Conservation (phyloP, 805 yeast genomes). For the Sungouiozyma intestinalis region DNA sequence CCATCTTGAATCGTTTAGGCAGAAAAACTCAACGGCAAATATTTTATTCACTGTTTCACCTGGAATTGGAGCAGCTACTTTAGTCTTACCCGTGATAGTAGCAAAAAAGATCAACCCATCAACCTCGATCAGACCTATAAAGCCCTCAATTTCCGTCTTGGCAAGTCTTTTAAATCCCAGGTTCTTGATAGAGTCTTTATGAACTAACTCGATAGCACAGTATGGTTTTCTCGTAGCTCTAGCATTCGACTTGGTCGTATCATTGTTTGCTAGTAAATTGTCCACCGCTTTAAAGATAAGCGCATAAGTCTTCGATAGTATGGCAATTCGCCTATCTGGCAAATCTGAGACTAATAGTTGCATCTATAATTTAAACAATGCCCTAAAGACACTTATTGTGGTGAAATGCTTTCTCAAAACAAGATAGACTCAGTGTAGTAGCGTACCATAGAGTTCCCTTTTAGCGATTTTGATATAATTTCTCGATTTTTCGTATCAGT, state of each 20-base stretch:
- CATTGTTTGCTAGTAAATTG: constrained; percentile 3
- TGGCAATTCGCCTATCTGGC: constrained; percentile 26
- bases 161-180: constrained; percentile 35
- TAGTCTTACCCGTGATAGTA: constrained; percentile 62
- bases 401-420: too few relatives aligned
- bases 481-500: neutral
- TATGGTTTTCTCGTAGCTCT: constrained; percentile 19
- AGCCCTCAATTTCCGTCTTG: constrained; percentile 45
- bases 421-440: too few relatives aligned
- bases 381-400: neutral
- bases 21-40: constrained; percentile 75
- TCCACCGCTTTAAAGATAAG: constrained; percentile 36
- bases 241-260: constrained; percentile 11
- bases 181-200: constrained; percentile 26
- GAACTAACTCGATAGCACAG: constrained; percentile 42
- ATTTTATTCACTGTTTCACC: constrained; percentile 74
- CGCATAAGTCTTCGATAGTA: constrained; percentile 32
- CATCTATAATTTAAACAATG: constrained; percentile 8
- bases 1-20: constrained; percentile 64
- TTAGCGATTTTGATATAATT: neutral
- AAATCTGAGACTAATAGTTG: constrained; percentile 18
- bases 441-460: too few relatives aligned
- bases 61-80: constrained; percentile 75
- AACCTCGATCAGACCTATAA: constrained; percentile 71
- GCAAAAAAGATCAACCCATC: constrained; percentile 62